Evolutionary conservation across 345 rosid genomes (phyloP).

Genomic region (Barbarea vulgaris): DNA sequence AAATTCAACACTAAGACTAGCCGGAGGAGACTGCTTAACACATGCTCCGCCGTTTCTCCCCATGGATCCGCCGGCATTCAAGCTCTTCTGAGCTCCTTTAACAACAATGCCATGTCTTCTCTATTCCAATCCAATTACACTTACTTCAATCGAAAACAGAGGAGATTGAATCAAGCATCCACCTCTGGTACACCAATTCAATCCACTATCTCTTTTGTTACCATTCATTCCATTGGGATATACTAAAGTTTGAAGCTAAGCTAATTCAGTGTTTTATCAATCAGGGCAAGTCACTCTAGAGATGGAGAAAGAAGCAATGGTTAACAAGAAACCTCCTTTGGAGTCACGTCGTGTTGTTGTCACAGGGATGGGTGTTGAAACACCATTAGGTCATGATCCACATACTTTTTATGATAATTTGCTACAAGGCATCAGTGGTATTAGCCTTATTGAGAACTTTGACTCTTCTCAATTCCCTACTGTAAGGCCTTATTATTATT

Average conservation of each 20-base stretch:
- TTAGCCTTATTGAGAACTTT: conserved; percentile 76
- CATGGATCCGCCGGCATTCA: conserved; percentile 19
- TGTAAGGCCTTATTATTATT: conserved; percentile 51
- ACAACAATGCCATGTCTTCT: conserved; percentile 5
- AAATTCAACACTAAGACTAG: neutral
- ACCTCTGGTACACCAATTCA: conserved; percentile 41
- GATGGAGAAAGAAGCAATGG: conserved; percentile 53
- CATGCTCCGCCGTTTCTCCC: neutral
- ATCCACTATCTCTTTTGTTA: neutral
- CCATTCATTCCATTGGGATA: conserved; percentile 16
- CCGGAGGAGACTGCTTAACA: neutral
- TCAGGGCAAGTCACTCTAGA: conserved; percentile 26
- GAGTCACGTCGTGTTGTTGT: conserved; percentile 85
- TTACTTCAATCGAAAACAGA: conserved; percentile 12
- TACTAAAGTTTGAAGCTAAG: neutral
- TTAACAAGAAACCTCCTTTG: conserved; percentile 57
- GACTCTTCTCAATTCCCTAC: conserved; percentile 79
- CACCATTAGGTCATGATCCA: conserved; percentile 82
- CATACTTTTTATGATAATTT: conserved; percentile 75
- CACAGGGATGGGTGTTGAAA: conserved; percentile 89
- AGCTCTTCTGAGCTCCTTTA: neutral
- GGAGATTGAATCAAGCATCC: conserved; percentile 44
- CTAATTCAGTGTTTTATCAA: neutral
- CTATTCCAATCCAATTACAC: neutral
- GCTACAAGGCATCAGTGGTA: conserved; percentile 87